phyloP scores from a whole-genome alignment of 1,284 basidiomycete genomes.

The Stygiomarasmius scandens region DNA sequence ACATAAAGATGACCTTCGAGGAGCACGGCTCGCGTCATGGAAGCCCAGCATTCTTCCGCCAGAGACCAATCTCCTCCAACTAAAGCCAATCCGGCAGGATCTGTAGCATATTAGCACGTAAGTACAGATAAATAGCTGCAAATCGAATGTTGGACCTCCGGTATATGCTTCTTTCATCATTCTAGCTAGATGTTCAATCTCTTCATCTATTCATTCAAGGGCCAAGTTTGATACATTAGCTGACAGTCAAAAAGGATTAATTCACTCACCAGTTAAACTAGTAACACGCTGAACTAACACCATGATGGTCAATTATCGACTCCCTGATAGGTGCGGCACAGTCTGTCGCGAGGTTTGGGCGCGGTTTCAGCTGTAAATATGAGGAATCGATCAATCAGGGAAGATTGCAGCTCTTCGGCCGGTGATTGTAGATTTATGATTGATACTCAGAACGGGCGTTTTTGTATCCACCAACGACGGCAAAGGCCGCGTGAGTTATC shows the following conservation, averaged over 20 bases:
- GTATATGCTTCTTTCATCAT: not conserved
- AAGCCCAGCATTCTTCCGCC: not conserved
- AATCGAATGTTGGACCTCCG: not conserved
- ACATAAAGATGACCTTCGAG: slow-evolving; percentile 8
- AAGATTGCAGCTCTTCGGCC: too few species aligned
- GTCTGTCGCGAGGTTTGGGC: too few species aligned
- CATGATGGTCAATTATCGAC: not conserved
- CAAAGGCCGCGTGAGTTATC: too few species aligned
- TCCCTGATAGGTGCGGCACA: too few species aligned
- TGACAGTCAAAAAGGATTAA: not conserved
- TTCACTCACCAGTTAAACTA: not conserved
- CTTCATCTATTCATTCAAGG: not conserved
- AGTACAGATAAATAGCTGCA: not conserved
- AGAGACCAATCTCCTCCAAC: slow-evolving; percentile 10
- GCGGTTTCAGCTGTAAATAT: too few species aligned
- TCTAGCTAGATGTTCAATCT: not conserved
- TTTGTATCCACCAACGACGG: too few species aligned
- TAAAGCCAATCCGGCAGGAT: not conserved
- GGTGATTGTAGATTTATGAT: too few species aligned
- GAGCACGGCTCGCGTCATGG: slow-evolving; percentile 7
- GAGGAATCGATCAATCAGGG: too few species aligned
- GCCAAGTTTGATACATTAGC: not conserved
- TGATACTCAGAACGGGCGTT: too few species aligned
- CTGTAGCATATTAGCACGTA: not conserved
- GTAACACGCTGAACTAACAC: not conserved